Evolutionary conservation across 2,329 filamentous ascomycete genomes (phyloP).

Genomic region (Fusarium duplospermum): DNA sequence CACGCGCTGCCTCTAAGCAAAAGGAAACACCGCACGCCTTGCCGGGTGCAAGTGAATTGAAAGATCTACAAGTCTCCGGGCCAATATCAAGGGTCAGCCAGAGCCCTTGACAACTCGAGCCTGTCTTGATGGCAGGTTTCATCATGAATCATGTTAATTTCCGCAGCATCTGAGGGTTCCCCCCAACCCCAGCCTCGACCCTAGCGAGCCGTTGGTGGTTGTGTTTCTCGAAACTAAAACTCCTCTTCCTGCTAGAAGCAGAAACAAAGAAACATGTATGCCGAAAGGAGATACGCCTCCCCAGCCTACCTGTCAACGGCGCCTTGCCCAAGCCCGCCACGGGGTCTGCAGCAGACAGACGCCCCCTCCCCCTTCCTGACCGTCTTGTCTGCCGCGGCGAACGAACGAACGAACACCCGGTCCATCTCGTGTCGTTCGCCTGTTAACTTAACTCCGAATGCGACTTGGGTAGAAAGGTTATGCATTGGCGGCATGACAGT

Average conservation of each 20-base stretch:
- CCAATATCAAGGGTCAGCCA: slow-evolving; percentile 1
- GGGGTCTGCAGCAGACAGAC: slow-evolving; percentile 14
- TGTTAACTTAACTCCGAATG: slow-evolving; percentile 14
- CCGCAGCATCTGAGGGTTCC: neutral
- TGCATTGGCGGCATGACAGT: neutral
- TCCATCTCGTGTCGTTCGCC: slow-evolving; percentile 30
- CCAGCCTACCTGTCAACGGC: slow-evolving; percentile 31
- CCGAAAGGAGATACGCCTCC: slow-evolving; percentile 28
- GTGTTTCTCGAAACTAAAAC: neutral
- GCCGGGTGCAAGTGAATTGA: neutral
- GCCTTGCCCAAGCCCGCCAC: slow-evolving; percentile 31
- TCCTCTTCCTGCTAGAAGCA: slow-evolving; percentile 4
- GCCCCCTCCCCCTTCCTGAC: slow-evolving; percentile 12
- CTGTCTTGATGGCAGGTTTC: slow-evolving; percentile 27
- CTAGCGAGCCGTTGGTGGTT: slow-evolving; percentile 8
- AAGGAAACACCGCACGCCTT: neutral
- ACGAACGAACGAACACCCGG: neutral
- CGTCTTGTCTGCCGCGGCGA: slow-evolving; percentile 41
- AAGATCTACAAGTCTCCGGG: neutral
- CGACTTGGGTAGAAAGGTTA: slow-evolving; percentile 20
- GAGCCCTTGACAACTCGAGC: slow-evolving; percentile 1
- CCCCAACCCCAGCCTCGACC: neutral
- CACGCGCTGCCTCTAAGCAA: neutral
- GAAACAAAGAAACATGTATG: slow-evolving; percentile 3
- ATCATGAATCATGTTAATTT: slow-evolving; percentile 31